Base-by-base conservation (phyloP, 2,329 filamentous ascomycete species). In the Cladosporium sp. region DNA sequence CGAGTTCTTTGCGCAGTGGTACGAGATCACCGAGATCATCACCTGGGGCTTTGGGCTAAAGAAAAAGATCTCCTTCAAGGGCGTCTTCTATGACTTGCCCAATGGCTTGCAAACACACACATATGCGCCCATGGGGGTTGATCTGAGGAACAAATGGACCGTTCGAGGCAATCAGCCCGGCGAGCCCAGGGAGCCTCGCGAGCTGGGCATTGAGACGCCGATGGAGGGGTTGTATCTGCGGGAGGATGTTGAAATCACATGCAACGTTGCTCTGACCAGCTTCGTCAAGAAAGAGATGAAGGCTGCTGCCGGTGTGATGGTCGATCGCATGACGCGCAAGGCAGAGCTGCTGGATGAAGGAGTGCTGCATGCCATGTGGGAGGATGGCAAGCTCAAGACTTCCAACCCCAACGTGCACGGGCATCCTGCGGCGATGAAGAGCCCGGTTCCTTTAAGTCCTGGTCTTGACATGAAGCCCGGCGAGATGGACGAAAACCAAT, bases 1-100 rank as follows among this genome's bases (percentile, higher is more conserved):
- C 68, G 84, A 87, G 68, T 87, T 78, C 70, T 87, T 85, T 69
- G 82, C 82, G 57, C 85, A 84, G 31, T 87, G 84, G 84, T 87
- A 87, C 67, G 83, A 87, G 68, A 86, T 87, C 63, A 78, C 73
- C 53, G 78, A 87, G 74, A 78, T 82, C 61, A 83, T 87, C 55
- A 83, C 86, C 65, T 81, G 82, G 60, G 71, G 86, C 5, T 84
- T 84, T 0, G 84, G 84, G 33, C 71, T 86, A 52, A 84, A 84
- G 59, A 81, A 75, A 68, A 74, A 81, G 63, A 84, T 87, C 68
- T 77, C 74, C 43, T 87, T 87, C 71, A 85, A 82, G 55, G 84
- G 82, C 55, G 85, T 83, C 63, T 87, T 87, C 66, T 84, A 87
- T 63, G 78, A 87, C 66, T 81, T 86, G 74, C 82, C 84, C 2